A percentile compares a stretch with the other conserved stretches of the same genome.
phyloP scores from a whole-genome alignment of 306 rosid species.

The Sindora glabra region DNA sequence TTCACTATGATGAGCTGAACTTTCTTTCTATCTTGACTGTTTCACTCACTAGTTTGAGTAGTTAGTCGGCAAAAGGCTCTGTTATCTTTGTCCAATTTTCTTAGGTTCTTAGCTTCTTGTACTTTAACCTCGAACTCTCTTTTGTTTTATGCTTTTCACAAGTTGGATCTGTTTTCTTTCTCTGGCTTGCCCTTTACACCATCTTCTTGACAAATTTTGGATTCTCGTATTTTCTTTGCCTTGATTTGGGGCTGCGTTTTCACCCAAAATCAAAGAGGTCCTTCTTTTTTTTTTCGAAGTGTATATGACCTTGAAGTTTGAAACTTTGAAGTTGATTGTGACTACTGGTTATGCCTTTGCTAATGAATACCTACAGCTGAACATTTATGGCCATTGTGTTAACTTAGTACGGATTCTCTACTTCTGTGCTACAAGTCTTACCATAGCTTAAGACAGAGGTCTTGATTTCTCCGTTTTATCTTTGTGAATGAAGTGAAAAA shows the following conservation, averaged over 20 bases:
- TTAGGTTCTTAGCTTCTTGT: not conserved
- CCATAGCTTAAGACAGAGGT: conserved; percentile 20
- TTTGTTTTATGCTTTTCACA: not conserved
- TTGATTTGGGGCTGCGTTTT: conserved; percentile 7
- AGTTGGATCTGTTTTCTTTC: too few relatives aligned
- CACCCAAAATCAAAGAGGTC: conserved; percentile 8
- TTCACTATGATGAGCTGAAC: not conserved
- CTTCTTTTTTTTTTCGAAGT: not conserved
- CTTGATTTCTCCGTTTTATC: conserved; percentile 24
- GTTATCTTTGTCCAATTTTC: conserved; percentile 17
- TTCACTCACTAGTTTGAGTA: conserved; percentile 22
- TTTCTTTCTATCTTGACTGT: conserved; percentile 19
- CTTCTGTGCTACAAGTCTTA: conserved; percentile 28
- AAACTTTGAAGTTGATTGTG: conserved; percentile 33
- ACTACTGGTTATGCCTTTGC: conserved; percentile 25
- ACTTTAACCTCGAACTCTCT: not conserved
- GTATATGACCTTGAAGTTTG: not conserved
- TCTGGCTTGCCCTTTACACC: not conserved
- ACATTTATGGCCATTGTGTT: conserved; percentile 21
- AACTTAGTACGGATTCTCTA: conserved; percentile 26
- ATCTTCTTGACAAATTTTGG: not conserved
- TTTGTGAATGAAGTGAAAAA: not conserved
- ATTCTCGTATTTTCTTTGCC: conserved; percentile 5
- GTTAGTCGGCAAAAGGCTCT: conserved; percentile 28
- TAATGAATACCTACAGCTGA: conserved; percentile 17